Percentiles rank a stretch among this genome's conserved stretches.
Conservation (phyloP, 805 yeast species). For the Metschnikowia lochheadii region DNA sequence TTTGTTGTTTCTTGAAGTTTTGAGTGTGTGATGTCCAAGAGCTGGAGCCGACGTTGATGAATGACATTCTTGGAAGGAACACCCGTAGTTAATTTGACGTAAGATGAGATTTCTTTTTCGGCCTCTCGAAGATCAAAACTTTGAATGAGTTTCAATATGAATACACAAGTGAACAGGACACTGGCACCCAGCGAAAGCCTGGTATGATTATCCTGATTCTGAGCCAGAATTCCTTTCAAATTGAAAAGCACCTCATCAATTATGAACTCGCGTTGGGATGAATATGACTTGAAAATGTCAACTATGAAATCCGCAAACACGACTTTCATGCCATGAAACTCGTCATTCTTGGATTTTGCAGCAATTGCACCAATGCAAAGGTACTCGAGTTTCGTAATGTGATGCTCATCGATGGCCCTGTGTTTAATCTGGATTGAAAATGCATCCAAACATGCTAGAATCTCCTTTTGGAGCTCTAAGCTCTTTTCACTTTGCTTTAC, state of each 20-base stretch:
- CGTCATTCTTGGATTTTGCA: constrained; percentile 21
- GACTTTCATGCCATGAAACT: constrained; percentile 25
- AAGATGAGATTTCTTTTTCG: constrained; percentile 2
- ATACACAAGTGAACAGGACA: constrained; percentile 46
- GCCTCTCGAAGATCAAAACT: constrained; percentile 22
- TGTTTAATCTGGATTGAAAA: constrained; percentile 15
- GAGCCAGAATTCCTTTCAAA: constrained; percentile 28
- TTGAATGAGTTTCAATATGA: constrained; percentile 43
- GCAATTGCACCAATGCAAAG: constrained; percentile 42
- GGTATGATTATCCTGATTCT: neutral
- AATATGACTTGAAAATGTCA: constrained; percentile 37
- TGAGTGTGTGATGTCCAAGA: neutral
- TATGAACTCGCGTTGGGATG: constrained; percentile 57
- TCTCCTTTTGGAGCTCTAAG: constrained; percentile 1
- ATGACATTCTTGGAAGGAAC: constrained; percentile 5
- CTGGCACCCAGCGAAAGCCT: constrained; percentile 15
- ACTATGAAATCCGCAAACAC: constrained; percentile 26
- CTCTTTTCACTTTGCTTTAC: constrained; percentile 12
- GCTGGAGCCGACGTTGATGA: constrained; percentile 6
- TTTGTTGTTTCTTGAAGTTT: constrained; percentile 2
- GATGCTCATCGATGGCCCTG: constrained; percentile 39
- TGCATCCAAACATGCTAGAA: constrained; percentile 6
- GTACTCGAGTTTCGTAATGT: constrained; percentile 58
- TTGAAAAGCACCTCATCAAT: constrained; percentile 55
- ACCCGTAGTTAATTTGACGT: constrained; percentile 5